Conservation (phyloP, 1,284 basidiomycete species). For the Moniliella sp. region DNA sequence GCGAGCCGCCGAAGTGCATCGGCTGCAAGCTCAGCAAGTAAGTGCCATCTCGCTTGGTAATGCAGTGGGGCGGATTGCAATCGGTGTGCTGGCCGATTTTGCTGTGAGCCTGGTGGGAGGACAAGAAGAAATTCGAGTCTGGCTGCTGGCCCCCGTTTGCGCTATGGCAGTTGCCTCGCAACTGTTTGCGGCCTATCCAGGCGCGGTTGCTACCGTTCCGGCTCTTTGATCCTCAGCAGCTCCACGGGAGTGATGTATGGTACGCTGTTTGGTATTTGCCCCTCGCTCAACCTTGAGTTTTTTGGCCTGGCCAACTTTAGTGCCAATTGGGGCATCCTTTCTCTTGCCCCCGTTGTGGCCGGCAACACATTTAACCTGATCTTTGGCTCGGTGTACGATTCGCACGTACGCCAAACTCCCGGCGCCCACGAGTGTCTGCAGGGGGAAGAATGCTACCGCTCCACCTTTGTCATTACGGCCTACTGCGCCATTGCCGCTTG, state of each 20-base stretch:
- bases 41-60: slow-evolving; percentile 68
- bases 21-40: slow-evolving; percentile 48
- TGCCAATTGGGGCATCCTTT: slow-evolving; percentile 66
- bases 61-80: slow-evolving; percentile 54
- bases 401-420: slow-evolving; percentile 1
- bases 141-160: slow-evolving; percentile 19
- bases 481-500: too few relatives aligned
- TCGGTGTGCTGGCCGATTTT: slow-evolving; percentile 40
- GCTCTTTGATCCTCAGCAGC: slow-evolving; percentile 55
- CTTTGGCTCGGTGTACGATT: slow-evolving; percentile 42
- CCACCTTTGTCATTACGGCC: slow-evolving; percentile 21
- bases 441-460: slow-evolving; percentile 27
- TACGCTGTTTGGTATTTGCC: slow-evolving; percentile 52
- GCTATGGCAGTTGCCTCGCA: slow-evolving; percentile 18
- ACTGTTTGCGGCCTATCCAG: slow-evolving; percentile 18
- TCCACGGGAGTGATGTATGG: slow-evolving; percentile 56
- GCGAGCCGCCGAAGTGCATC: slow-evolving; percentile 43
- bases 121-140: slow-evolving; percentile 5
- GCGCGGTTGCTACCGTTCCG: slow-evolving; percentile 42
- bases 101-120: not conserved
- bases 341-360: slow-evolving; percentile 53
- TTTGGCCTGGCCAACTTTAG: slow-evolving; percentile 62
- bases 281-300: slow-evolving; percentile 61
- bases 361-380: slow-evolving; percentile 64
- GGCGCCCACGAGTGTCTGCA: slow-evolving; percentile 12